Base-by-base conservation (phyloP, 805 yeast genomes). In the Lipomyces japonicus region DNA sequence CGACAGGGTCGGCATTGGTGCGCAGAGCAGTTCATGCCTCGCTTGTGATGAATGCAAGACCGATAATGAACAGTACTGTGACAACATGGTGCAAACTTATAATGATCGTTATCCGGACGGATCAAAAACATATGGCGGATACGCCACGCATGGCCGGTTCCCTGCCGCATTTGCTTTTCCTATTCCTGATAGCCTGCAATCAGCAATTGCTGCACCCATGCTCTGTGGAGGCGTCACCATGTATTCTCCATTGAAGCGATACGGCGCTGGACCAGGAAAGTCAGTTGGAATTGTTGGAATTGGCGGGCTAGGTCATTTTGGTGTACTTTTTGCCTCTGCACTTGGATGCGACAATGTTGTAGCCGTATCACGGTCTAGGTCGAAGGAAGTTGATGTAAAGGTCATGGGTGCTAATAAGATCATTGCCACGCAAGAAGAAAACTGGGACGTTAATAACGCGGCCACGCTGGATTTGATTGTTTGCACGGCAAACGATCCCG, bases 1-100 rank as follows among this genome's bases (percentile, higher is more conserved):
- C 46, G 82, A 86, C 55, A 72, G 86, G 57, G 91, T 84, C 19
- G 95, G 91, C 46, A 75, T 84, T 42, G 95, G 95, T 59, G 90
- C 93, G 24, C 80, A 77, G 60, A 71, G 75, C 18, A 70, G 69
- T 48, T 70, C 84, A 32, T 85, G 93, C 70, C 65, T 73, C 48
- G 69, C 75, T 14, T 86, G 95, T 68, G 61, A 71, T 39, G 71
- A 78, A 61, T 86, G 89, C 72, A 64, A 71, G 22, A 53, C 61
- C 23, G 73, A 71, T 57, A 74, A 80, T 61, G 83, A 81, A 57
- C 73, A 68, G 59, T 78, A 77, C 71, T 84, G 93, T 68, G 45
- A 63, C 9, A 51, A 56, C 6, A 63, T 72, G 12, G 73, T 74
- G 39, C 66, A 69, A 39, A 84, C 90, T n/a, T 84, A 82, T 66